Evolutionary conservation across 1,284 basidiomycete species (phyloP).

Genomic region (Xerocomus minutiporus): DNA sequence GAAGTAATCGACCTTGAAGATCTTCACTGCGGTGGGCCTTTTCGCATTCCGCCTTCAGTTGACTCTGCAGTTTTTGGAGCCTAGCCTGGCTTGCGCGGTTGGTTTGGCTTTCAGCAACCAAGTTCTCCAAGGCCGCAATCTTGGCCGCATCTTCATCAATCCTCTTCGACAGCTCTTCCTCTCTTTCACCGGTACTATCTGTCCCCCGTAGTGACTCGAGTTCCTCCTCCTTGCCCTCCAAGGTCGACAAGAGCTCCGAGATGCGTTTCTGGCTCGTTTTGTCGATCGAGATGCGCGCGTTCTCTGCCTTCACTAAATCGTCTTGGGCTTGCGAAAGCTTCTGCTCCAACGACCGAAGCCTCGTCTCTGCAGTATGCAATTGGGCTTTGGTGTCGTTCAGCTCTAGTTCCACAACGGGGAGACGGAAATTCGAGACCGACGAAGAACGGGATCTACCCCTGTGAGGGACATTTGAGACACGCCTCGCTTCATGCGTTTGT

Average conservation of each 20-base stretch:
- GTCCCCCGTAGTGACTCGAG: constrained; percentile 42
- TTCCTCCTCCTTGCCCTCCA: constrained; percentile 57
- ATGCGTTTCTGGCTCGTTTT: constrained; percentile 42
- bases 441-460: constrained; percentile 43
- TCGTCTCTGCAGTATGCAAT: constrained; percentile 41
- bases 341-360: constrained; percentile 39
- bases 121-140: constrained; percentile 47
- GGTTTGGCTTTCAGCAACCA: constrained; percentile 38
- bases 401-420: constrained; percentile 52
- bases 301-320: constrained; percentile 50
- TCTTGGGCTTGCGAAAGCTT: constrained; percentile 47
- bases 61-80: constrained; percentile 38
- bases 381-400: constrained; percentile 42
- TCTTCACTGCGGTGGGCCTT: constrained; percentile 38
- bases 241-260: constrained; percentile 37
- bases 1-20: constrained; percentile 26
- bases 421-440: constrained; percentile 46
- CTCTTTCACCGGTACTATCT: constrained; percentile 38
- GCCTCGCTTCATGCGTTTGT: constrained; percentile 34
- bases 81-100: constrained; percentile 36
- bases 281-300: constrained; percentile 55
- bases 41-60: constrained; percentile 42
- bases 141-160: constrained; percentile 66
- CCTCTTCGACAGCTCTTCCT: constrained; percentile 52
- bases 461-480: constrained; percentile 27